Conservation (phyloP, 441 rosid species). For the Populus hybrid region DNA sequence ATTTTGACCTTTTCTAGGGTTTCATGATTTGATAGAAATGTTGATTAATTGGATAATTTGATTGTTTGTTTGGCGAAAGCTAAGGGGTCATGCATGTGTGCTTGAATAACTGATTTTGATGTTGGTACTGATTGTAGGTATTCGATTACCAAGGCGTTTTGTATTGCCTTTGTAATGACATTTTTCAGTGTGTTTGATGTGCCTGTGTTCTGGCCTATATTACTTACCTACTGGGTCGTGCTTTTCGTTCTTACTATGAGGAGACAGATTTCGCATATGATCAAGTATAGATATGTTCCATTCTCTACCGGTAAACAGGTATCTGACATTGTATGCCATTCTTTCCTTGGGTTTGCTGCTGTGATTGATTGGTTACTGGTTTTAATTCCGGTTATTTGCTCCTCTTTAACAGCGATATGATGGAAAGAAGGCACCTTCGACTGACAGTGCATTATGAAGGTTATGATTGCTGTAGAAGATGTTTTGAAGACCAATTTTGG, state of each 20-base stretch:
- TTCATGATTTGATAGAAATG: background rate
- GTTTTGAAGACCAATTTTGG: slow-evolving; percentile 15
- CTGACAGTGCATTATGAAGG: slow-evolving; percentile 25
- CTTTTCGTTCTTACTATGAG: slow-evolving; percentile 88
- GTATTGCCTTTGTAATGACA: slow-evolving; percentile 80
- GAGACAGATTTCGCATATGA: slow-evolving; percentile 92
- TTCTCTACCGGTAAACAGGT: slow-evolving; percentile 92
- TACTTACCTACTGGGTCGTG: slow-evolving; percentile 92
- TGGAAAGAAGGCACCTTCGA: slow-evolving; percentile 53
- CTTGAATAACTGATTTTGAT: background rate
- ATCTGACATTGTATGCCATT: background rate
- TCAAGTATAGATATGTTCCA: slow-evolving; percentile 94
- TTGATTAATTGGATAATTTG: background rate
- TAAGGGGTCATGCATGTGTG: background rate
- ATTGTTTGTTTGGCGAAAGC: background rate
- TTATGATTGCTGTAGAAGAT: slow-evolving; percentile 17
- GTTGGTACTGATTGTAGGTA: slow-evolving; percentile 43
- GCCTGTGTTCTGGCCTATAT: slow-evolving; percentile 96
- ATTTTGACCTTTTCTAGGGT: background rate
- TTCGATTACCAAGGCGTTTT: slow-evolving; percentile 75
- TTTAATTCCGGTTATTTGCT: slow-evolving; percentile 14
- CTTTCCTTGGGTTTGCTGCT: background rate
- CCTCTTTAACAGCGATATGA: slow-evolving; percentile 51
- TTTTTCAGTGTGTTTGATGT: slow-evolving; percentile 85
- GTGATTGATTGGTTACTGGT: background rate